Base-by-base conservation (phyloP, 2,329 filamentous ascomycete species). In the Graphiopsis chlorocephala region DNA sequence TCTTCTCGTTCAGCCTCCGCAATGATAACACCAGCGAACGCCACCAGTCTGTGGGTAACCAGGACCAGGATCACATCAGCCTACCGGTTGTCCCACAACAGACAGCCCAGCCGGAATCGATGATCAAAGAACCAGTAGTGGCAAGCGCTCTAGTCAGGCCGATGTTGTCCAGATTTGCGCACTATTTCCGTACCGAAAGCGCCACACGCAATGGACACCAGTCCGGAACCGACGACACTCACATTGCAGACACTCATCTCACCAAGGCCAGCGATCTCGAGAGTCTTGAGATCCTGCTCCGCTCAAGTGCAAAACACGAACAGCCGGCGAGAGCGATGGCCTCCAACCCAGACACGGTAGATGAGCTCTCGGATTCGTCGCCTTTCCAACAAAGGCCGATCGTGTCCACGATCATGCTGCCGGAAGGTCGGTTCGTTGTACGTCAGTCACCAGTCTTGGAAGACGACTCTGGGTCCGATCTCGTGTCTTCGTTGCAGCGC, bases 401-500 rank as follows among this genome's bases (percentile, higher is more conserved):
- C 5, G 8, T 8, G 12, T 12, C 45, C 25, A 2, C 25, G 10
- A 33, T 1, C 17, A 50, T 4, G 7, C 15, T 35, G 42, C 42
- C 17, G 28, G 11, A 31, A 7, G 42, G 48, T 3, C 58, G 45
- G 26, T 61, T 52, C 42, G n/a, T 48, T 29, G 15, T 29, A 11
- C 31, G 26, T 12, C 26, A 28, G 14, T 25, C 58, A 20, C 58
- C 58, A 2, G 29, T 38, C 3, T 11, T 23, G 17, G 11, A 26
- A 2, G 26, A 31, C 6, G 45, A 50, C 26, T 50, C 45, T 1
- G 45, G 58, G 4, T 50, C 58, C 5, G 58, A 61, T 10, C 58
- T 61, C 17, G 45, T 50, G 25, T 61, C 58, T 17, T 61, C 58
- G 11, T 12, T 52, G 42, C 58, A 61, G 42, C 28, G n/a, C 25